Evolutionary conservation across 495 filamentous ascomycete genomes (phyloP).

Genomic region (Xylaria longipes): DNA sequence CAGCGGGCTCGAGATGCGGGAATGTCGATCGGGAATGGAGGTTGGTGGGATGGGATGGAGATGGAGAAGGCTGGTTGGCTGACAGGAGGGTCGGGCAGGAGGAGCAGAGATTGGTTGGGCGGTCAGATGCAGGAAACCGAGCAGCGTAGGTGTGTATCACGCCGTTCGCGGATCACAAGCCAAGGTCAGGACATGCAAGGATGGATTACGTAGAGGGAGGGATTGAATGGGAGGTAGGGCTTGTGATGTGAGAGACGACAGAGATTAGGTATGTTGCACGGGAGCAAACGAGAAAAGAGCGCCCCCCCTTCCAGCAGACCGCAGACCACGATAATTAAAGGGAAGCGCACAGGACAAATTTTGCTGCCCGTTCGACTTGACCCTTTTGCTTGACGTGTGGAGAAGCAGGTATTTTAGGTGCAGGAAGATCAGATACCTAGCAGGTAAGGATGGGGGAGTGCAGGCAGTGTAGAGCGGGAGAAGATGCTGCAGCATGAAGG

Average conservation of each 20-base stretch:
- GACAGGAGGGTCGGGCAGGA: slow-evolving; percentile 35
- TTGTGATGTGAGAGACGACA: neutral
- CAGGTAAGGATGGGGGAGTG: neutral
- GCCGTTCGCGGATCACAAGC: slow-evolving; percentile 26
- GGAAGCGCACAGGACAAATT: slow-evolving; percentile 8
- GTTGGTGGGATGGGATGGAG: slow-evolving; percentile 20
- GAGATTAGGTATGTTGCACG: slow-evolving; percentile 16
- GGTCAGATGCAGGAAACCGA: slow-evolving; percentile 43
- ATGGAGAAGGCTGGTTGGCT: slow-evolving; percentile 40
- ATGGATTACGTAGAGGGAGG: neutral
- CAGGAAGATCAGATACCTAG: slow-evolving; percentile 2
- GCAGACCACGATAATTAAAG: neutral
- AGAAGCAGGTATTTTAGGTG: slow-evolving; percentile 5
- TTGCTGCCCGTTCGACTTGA: neutral
- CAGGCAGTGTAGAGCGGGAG: neutral
- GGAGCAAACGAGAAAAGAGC: slow-evolving; percentile 6
- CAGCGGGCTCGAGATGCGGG: slow-evolving; percentile 6
- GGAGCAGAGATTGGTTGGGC: slow-evolving; percentile 35
- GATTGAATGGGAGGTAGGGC: slow-evolving; percentile 1
- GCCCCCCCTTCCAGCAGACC: slow-evolving; percentile 4
- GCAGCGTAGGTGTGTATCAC: slow-evolving; percentile 29
- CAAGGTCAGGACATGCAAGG: slow-evolving; percentile 25
- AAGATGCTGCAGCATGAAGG: slow-evolving; percentile 10
- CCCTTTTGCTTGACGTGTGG: slow-evolving; percentile 6
- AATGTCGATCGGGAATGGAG: slow-evolving; percentile 24